Evolutionary conservation across 2,329 filamentous ascomycete species (phyloP).

Genomic region (Xylaria multiplex): DNA sequence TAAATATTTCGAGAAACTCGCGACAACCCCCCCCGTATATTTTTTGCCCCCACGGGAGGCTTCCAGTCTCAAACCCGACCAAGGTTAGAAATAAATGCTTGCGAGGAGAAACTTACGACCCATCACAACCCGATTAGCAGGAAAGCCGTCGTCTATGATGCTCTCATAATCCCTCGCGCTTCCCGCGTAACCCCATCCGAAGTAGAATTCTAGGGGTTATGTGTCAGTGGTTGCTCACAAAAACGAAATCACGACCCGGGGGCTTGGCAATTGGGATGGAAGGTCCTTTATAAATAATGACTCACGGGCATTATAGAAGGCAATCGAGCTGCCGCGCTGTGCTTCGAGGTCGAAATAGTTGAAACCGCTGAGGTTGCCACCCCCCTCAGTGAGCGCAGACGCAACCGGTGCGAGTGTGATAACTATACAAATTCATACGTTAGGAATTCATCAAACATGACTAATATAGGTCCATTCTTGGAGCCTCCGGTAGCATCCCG

Average conservation of each 20-base stretch:
- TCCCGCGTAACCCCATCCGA: conserved; percentile 76
- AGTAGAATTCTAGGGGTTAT: conserved; percentile 75
- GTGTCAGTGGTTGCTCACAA: conserved; percentile 14
- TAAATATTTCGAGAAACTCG: background rate
- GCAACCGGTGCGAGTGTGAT: conserved; percentile 86
- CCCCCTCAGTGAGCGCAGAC: conserved; percentile 68
- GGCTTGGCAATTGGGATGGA: background rate
- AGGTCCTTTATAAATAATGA: background rate
- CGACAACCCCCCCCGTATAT: background rate
- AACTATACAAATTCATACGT: conserved; percentile 49
- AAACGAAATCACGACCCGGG: background rate
- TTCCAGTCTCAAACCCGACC: background rate
- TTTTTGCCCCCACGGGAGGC: background rate
- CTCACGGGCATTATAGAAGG: conserved; percentile 81
- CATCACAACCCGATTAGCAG: conserved; percentile 76
- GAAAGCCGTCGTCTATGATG: conserved; percentile 73
- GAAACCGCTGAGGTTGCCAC: conserved; percentile 80
- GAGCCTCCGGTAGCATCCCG: background rate
- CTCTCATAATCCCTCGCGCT: conserved; percentile 60
- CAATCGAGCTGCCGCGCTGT: conserved; percentile 71
- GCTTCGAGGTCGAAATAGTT: conserved; percentile 79
- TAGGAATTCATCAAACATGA: background rate
- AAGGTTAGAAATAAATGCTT: background rate
- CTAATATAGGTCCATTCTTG: background rate
- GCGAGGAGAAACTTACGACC: conserved; percentile 56